Evolutionary conservation across 371 early-diverging fungal species (phyloP).

Genomic region (Conidiobolus coronatus): DNA sequence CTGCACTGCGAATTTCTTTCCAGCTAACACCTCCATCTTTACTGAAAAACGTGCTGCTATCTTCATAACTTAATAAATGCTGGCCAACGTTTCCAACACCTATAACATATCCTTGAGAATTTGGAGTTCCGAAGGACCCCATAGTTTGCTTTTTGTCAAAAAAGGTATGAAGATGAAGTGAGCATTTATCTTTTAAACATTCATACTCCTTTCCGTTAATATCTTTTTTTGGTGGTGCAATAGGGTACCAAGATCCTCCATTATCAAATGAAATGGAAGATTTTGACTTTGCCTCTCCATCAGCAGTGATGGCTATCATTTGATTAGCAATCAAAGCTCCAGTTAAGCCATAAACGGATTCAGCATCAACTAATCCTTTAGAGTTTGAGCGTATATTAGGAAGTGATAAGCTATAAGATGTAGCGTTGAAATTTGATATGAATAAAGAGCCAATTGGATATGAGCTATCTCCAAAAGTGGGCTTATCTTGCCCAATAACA

Average conservation of each 20-base stretch:
- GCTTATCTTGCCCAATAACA: too few relatives aligned
- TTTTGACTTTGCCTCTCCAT: conserved; percentile 46
- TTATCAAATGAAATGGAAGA: conserved; percentile 2
- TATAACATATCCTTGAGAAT: conserved; percentile 69
- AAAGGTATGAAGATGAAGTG: conserved; percentile 49
- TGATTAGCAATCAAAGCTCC: conserved; percentile 76
- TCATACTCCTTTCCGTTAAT: conserved; percentile 14
- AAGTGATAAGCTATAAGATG: conserved; percentile 41
- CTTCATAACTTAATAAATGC: conserved; percentile 24
- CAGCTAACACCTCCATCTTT: conserved; percentile 64
- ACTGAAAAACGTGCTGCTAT: conserved; percentile 51
- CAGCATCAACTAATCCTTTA: conserved; percentile 63
- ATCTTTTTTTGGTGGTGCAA: background rate
- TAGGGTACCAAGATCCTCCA: conserved; percentile 1
- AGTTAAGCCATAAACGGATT: conserved; percentile 60
- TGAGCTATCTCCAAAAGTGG: background rate
- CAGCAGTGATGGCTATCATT: conserved; percentile 41
- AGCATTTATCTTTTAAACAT: conserved; percentile 22
- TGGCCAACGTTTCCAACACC: conserved; percentile 77
- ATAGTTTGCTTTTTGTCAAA: conserved; percentile 27
- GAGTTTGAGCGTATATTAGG: conserved; percentile 54
- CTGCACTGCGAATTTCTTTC: conserved; percentile 27
- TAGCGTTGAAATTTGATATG: conserved; percentile 62
- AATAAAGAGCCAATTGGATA: conserved; percentile 18
- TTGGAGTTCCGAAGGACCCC: conserved; percentile 35